Evolutionary conservation across 305 asterid genomes (phyloP), one percentile per base, ranked within the genome.

Genomic region (Fraxinus albicans): DNA sequence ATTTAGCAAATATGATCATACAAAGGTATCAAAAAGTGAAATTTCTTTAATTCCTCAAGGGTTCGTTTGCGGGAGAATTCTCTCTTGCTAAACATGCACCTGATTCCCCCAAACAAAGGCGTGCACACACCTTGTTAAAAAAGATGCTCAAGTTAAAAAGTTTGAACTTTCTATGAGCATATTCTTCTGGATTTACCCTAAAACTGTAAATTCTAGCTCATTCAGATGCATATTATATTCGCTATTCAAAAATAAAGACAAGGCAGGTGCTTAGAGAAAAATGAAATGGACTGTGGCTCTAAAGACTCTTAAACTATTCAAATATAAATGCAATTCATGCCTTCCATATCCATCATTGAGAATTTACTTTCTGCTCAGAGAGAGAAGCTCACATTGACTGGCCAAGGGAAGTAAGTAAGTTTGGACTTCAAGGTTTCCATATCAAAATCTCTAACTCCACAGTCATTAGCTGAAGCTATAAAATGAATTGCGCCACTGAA

Each of bases 401-500:
- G 98, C 98, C 99, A 96, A 8, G 91, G 86, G 82, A 90, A 92
- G 65, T 83, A 89, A 78, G 90, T 87, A 90, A 92, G 97, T 78
- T 90, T 91, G 27, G 85, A 85, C 81, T 83, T 96, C 85, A 94
- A 94, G 81, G 77, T 96, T 87, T 96, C 98, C 92, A 93, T 85
- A 86, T 96, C 98, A 19, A 91, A 96, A 83, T 90, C 95, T 87
- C 98, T 89, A 23, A 94, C 97, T 84, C 97, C 98, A 36, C 89
- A 84, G 86, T 96, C 99, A 83, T 94, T 93, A 82, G 88, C 92
- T 79, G 99, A 96, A 84, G 99, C 93, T 40, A 88, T 88, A 86
- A 94, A 94, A 91, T 94, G 98, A 81, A 88, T 82, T 77, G 97
- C 97, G 63, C 99, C 99, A 86, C 98, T 96, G 91, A 78, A 86